Evolutionary conservation across 495 filamentous ascomycete genomes (phyloP).

Genomic region (Penicillium cataractarum): DNA sequence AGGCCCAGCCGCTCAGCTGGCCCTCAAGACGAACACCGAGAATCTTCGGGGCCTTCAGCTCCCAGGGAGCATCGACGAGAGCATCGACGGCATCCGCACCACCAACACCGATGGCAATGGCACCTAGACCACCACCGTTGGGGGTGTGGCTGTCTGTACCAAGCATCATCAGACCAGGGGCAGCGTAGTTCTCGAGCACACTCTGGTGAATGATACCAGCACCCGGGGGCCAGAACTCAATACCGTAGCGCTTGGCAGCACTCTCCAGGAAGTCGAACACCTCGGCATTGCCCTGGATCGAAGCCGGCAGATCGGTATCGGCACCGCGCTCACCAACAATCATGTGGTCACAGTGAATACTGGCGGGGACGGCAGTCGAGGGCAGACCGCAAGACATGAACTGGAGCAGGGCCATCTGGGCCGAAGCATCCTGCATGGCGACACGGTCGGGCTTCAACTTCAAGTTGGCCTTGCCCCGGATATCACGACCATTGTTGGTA

Average conservation of each 20-base stretch:
- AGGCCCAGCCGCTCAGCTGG: constrained; percentile 83
- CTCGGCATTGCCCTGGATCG: constrained; percentile 91
- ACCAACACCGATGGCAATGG: constrained; percentile 96
- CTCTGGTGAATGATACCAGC: constrained; percentile 99
- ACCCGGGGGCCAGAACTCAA: constrained; percentile 98
- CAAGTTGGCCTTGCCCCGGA: constrained; percentile 88
- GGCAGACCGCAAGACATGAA: constrained; percentile 97
- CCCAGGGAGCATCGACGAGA: constrained; percentile 95
- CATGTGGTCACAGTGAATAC: constrained; percentile 99
- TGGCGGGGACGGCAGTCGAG: constrained; percentile 92
- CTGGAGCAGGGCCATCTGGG: constrained; percentile 96
- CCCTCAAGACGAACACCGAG: constrained; percentile 86
- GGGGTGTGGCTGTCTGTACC: constrained; percentile 98
- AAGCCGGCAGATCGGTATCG: constrained; percentile 81
- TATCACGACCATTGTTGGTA: constrained; percentile 66
- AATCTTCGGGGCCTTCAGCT: constrained; percentile 90
- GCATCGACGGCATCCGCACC: constrained; percentile 98
- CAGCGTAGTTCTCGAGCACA: constrained; percentile 97
- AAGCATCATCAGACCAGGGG: constrained; percentile 98
- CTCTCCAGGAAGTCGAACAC: constrained; percentile 97
- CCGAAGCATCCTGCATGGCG: constrained; percentile 98
- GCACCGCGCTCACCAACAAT: constrained; percentile 91
- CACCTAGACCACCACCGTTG: constrained; percentile 89
- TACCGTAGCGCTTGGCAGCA: constrained; percentile 92
- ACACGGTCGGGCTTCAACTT: constrained; percentile 98